These are phyloP conservation scores for Pseudozyma pruni DNA, from an alignment of 1,284 basidiomycete genomes.

Conservation along the genomic window DNA sequence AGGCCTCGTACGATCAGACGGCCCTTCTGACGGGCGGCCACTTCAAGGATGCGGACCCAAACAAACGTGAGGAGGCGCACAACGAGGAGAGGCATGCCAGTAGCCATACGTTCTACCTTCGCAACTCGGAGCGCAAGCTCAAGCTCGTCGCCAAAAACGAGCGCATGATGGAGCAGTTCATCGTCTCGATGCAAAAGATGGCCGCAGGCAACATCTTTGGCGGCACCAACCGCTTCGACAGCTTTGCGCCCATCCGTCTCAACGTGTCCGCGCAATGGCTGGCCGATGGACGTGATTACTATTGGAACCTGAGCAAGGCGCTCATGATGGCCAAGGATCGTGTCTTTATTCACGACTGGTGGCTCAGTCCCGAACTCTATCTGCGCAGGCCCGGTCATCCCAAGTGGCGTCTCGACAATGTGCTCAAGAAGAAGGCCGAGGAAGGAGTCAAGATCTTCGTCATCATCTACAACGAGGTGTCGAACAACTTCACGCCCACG, in stretches of 20 bases:
- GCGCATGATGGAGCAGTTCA: slow-evolving; percentile 97
- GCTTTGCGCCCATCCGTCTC: slow-evolving; percentile 90
- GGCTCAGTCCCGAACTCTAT: slow-evolving; percentile 76
- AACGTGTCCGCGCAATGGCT: slow-evolving; percentile 98
- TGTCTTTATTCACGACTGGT: slow-evolving; percentile 68
- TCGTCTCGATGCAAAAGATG: slow-evolving; percentile 87
- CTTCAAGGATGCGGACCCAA: slow-evolving; percentile 46
- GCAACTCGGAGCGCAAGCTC: slow-evolving; percentile 88
- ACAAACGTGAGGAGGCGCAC: slow-evolving; percentile 30
- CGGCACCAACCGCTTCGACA: slow-evolving; percentile 77
- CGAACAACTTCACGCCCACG: slow-evolving; percentile 84
- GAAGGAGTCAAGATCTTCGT: slow-evolving; percentile 97
- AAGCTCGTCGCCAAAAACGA: slow-evolving; percentile 90
- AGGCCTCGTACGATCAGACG: slow-evolving; percentile 51
- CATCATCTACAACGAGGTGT: slow-evolving; percentile 89
- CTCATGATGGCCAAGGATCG: slow-evolving; percentile 88
- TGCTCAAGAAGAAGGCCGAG: slow-evolving; percentile 90
- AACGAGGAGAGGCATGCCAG: slow-evolving; percentile 63
- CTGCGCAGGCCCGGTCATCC: slow-evolving; percentile 84
- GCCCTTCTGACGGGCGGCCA: slow-evolving; percentile 61
- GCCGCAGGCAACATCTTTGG: slow-evolving; percentile 82
- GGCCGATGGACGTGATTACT: slow-evolving; percentile 81
- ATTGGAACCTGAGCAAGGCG: slow-evolving; percentile 84
- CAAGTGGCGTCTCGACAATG: slow-evolving; percentile 85
- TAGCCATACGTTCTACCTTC: slow-evolving; percentile 91